phyloP scores from a whole-genome alignment of 2,329 filamentous ascomycete species.

The Neonectria ditissima region DNA sequence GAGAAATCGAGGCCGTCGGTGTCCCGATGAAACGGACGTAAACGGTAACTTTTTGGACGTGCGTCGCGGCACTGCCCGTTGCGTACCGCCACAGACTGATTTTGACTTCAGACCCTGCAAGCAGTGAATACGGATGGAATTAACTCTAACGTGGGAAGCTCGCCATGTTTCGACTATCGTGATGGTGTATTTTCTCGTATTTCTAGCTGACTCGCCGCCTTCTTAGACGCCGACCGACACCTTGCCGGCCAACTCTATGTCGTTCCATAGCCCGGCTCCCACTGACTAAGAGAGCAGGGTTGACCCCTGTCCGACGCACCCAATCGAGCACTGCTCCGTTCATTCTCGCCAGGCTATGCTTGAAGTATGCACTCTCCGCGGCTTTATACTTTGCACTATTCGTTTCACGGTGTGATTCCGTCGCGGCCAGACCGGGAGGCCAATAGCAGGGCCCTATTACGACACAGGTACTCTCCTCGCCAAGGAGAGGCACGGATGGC shows the following conservation, averaged over 20 bases:
- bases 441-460: not conserved
- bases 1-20: slow-evolving; percentile 25
- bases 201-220: not conserved
- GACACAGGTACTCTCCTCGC: not conserved
- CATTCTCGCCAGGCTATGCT: not conserved
- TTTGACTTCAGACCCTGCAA: not conserved
- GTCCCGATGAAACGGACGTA: slow-evolving; percentile 31
- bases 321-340: not conserved
- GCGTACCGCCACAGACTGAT: not conserved
- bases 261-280: not conserved
- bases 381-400: not conserved
- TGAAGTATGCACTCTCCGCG: not conserved
- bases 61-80: not conserved
- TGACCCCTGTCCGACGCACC: not conserved
- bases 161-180: not conserved
- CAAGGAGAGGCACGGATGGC: not conserved
- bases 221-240: not conserved
- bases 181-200: no score
- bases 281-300: not conserved
- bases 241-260: not conserved
- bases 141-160: not conserved
- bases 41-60: not conserved
- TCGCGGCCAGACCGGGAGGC: not conserved
- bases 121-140: not conserved
- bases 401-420: not conserved